These are phyloP conservation scores for Fusarium denticulatum DNA, from an alignment of 2,329 filamentous ascomycete genomes.

Conservation along the genomic window DNA sequence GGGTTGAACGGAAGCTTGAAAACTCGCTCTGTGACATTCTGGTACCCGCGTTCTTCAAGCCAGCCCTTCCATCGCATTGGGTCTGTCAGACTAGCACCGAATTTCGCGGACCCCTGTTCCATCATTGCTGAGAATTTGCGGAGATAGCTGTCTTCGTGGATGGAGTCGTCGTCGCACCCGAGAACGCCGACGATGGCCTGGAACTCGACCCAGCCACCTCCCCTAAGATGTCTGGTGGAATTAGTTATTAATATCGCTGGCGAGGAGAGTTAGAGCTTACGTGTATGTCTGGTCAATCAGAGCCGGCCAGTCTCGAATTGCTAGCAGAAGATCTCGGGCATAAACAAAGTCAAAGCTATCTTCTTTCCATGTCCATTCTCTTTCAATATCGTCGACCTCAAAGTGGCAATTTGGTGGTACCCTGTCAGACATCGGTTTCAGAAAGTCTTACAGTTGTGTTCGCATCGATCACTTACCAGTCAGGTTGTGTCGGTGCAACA, in stretches of 20 bases:
- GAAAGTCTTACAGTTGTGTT: neutral
- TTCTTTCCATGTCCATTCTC: constrained; percentile 50
- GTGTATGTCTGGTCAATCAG: constrained; percentile 50
- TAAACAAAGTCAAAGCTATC: constrained; percentile 50
- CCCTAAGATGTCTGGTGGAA: constrained; percentile 14
- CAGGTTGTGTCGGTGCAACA: constrained; percentile 36
- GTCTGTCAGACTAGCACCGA: constrained; percentile 44
- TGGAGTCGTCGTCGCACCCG: constrained; percentile 36
- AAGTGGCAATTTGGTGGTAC: constrained; percentile 51
- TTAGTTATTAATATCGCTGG: neutral
- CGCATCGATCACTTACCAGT: constrained; percentile 13
- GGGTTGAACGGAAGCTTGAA: constrained; percentile 59
- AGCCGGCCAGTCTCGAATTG: constrained; percentile 45
- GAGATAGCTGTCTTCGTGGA: constrained; percentile 35
- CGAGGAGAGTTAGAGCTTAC: constrained; percentile 9
- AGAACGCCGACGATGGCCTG: constrained; percentile 39
- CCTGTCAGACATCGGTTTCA: constrained; percentile 36
- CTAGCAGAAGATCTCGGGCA: constrained; percentile 44
- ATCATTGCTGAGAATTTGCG: constrained; percentile 44
- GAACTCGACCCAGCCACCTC: constrained; percentile 34
- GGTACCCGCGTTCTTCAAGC: constrained; percentile 62
- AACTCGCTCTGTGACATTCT: constrained; percentile 57
- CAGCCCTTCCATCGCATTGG: constrained; percentile 45
- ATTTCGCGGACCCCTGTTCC: constrained; percentile 40
- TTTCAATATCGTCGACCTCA: constrained; percentile 51